These are phyloP conservation scores for Diaporthe longicolla DNA, from an alignment of 2,329 filamentous ascomycete genomes.

Conservation along the genomic window DNA sequence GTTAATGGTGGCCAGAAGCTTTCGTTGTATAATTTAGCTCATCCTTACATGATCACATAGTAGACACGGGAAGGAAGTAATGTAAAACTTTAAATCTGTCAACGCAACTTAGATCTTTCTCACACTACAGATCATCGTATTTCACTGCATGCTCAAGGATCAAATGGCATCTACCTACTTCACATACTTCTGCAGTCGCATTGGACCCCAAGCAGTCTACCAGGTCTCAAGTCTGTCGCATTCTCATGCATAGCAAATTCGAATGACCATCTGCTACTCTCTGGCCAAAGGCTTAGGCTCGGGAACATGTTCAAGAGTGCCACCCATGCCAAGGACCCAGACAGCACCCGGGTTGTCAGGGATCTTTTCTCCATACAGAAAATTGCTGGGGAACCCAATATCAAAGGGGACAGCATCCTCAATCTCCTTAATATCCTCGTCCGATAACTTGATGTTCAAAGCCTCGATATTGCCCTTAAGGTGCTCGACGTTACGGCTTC, in stretches of 20 bases:
- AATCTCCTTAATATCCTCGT: conserved; percentile 76
- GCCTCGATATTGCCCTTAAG: conserved; percentile 79
- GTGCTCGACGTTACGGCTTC: conserved; percentile 78
- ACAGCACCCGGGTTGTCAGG: conserved; percentile 58
- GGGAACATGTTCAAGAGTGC: conserved; percentile 64
- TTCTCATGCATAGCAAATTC: background rate
- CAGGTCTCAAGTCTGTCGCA: background rate
- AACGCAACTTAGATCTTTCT: background rate
- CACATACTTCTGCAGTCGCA: background rate
- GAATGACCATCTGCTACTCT: background rate
- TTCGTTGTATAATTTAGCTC: background rate
- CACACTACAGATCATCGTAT: accelerated
- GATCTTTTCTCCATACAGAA: conserved; percentile 63
- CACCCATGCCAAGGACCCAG: conserved; percentile 63
- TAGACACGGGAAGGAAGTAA: background rate
- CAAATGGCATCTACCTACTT: background rate
- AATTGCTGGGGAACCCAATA: conserved; percentile 75
- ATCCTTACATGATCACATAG: background rate
- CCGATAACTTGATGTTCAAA: conserved; percentile 69
- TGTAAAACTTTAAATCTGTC: background rate
- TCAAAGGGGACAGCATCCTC: conserved; percentile 74
- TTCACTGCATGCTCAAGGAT: background rate
- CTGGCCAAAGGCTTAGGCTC: conserved; percentile 56
- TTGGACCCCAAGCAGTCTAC: no score
- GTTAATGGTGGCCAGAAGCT: background rate